These are phyloP conservation scores for Heterobasidion annosum DNA, from an alignment of 1,284 basidiomycete genomes.

Conservation along the genomic window DNA sequence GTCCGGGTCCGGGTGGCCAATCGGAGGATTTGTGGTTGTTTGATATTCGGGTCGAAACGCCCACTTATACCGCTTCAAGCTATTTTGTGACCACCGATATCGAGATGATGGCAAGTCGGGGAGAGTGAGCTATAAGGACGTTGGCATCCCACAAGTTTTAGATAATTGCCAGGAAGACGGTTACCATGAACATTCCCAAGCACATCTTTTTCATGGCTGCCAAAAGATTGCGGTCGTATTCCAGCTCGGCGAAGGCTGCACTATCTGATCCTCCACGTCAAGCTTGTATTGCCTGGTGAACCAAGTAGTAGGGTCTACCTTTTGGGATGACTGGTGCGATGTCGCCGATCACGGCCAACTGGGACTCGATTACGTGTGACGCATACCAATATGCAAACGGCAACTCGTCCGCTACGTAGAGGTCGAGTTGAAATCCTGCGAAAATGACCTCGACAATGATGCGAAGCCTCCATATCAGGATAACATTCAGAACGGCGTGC, in stretches of 20 bases:
- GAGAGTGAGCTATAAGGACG: slow-evolving; percentile 6
- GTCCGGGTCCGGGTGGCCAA: slow-evolving; percentile 35
- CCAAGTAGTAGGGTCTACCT: background rate
- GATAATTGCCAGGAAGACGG: background rate
- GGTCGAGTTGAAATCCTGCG: slow-evolving; percentile 69
- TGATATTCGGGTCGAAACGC: slow-evolving; percentile 50
- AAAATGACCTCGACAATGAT: slow-evolving; percentile 60
- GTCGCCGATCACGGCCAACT: slow-evolving; percentile 22
- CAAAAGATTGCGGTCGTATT: slow-evolving; percentile 38
- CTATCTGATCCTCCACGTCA: slow-evolving; percentile 26
- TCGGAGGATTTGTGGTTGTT: slow-evolving; percentile 25
- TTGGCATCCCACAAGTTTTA: background rate
- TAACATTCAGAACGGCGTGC: slow-evolving; percentile 31
- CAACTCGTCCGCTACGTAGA: slow-evolving; percentile 61
- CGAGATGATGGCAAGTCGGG: slow-evolving; percentile 14
- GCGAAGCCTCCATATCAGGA: slow-evolving; percentile 49
- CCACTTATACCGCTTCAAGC: slow-evolving; percentile 68
- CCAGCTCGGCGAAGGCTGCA: slow-evolving; percentile 32
- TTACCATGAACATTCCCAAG: slow-evolving; percentile 29
- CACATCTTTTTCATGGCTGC: slow-evolving; percentile 46
- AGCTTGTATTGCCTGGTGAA: background rate
- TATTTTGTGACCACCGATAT: slow-evolving; percentile 37
- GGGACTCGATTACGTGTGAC: slow-evolving; percentile 41
- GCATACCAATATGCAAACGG: slow-evolving; percentile 72
- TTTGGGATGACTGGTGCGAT: background rate